These are phyloP conservation scores for Strigomonas oncopelti DNA, from an alignment of 208 protist genomes.

Conservation along the genomic window DNA sequence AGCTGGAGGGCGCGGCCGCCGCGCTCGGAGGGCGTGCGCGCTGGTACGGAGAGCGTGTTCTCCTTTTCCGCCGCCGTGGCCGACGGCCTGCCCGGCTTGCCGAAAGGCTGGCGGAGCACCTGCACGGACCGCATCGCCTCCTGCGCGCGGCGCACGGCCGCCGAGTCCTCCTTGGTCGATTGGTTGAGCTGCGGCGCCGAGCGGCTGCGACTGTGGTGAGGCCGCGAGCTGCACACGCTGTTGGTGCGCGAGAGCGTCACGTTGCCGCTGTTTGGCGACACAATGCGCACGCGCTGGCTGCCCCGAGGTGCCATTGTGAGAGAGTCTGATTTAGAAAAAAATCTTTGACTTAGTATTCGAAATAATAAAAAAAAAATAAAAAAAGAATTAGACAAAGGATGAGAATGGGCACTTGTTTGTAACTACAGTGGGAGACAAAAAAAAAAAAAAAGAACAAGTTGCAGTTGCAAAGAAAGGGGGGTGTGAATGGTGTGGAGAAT, in stretches of 20 bases:
- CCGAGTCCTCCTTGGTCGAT: constrained; percentile 18
- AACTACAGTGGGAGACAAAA: constrained; percentile 1
- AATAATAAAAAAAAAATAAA: constrained; percentile 17
- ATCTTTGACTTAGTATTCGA: constrained; percentile 2
- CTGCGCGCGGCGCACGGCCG: constrained; percentile 29
- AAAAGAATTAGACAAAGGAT: not conserved
- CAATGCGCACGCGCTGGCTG: constrained; percentile 15
- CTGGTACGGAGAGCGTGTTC: too few relatives aligned
- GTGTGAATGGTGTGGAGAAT: not conserved
- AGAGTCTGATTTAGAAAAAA: not conserved
- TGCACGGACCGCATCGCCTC: constrained; percentile 26
- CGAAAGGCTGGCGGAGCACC: constrained; percentile 31
- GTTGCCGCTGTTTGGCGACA: not conserved
- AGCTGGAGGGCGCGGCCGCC: constrained; percentile 14
- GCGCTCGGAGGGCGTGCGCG: too few relatives aligned
- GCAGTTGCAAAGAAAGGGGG: not conserved
- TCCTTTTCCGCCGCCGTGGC: too few relatives aligned
- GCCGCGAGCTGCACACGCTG: not conserved
- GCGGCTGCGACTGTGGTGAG: constrained; percentile 5
- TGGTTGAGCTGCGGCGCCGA: constrained; percentile 10
- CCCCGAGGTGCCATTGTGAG: constrained; percentile 12
- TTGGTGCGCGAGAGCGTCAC: not conserved
- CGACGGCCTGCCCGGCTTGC: constrained; percentile 9
- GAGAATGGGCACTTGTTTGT: not conserved
- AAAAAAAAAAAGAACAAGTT: constrained; percentile 4